Base-by-base conservation (phyloP, 371 early-diverging fungal species). In the Umbelopsis sp. region DNA sequence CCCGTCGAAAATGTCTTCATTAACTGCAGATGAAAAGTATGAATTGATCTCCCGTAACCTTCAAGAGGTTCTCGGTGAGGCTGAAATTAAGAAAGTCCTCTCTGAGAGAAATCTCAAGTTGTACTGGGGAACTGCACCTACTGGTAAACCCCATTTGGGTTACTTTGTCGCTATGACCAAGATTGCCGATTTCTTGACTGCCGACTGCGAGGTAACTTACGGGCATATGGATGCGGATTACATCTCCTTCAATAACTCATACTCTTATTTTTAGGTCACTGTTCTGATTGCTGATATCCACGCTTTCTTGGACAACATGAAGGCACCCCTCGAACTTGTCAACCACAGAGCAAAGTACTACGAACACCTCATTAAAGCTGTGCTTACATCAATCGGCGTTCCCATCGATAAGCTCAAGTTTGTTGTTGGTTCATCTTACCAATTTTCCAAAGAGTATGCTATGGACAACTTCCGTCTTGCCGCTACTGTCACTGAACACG, bases 71-170 rank as follows among this genome's bases (percentile, higher is more conserved):
- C 88, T 99, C n/a, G 99, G 98, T 67, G 90, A 79, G 20, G 97
- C 95, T 44, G 91, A 96, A 74, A 88, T 99, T 53, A 89, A 92
- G 72, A 86, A 92, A 70, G 87, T 97, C 63, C 87, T 99, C 22
- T 81, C 80, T 4, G 94, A 96, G 77, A 90, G 99, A 65, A 94
- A 97, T 79, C 80, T 99, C 45, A 94, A 91, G 70, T 80, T 99
- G 74, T 99, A 99, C 90, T 99, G 99, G 99, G 99, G 99, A 57
- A 99, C 99, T 35, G 99, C 99, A 22, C 93, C 99, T 8, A 99
- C 99, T 4, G 99, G 99, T 68, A 92, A 91, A 77, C 98, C 98
- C 32, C 99, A 99, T 77, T 89, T 99, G 73, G 99, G 96, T 64
- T 99, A 99, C 88, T 98, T 97, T 89, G 96, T 99, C 9, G 94